These are phyloP conservation scores for Allodekkera sacchari DNA, from an alignment of 805 yeast species.

Conservation along the genomic window DNA sequence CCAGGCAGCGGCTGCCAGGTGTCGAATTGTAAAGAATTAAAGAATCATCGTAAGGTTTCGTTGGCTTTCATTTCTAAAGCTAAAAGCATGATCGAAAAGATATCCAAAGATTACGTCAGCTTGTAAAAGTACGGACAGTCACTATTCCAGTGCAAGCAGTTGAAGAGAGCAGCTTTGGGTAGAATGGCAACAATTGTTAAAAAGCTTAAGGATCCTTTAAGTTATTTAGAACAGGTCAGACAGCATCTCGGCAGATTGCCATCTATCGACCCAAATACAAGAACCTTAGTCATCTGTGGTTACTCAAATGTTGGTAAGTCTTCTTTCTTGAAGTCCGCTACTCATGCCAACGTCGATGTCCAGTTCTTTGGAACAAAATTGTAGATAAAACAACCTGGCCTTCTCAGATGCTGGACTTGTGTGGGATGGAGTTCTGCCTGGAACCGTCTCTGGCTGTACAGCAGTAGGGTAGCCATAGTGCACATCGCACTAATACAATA, in stretches of 20 bases:
- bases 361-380: too few species aligned
- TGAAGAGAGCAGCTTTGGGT: constrained; percentile 97
- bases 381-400: too few species aligned
- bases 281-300: constrained; percentile 95
- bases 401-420: too few species aligned
- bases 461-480: too few species aligned
- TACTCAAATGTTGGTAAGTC: constrained; percentile 99
- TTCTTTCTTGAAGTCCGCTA: constrained; percentile 83
- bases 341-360: constrained; percentile 98
- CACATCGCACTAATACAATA: too few species aligned
- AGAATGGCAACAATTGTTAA: constrained; percentile 98
- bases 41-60: constrained; percentile 96
- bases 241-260: constrained; percentile 99
- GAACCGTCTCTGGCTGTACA: too few species aligned
- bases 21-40: too few species aligned
- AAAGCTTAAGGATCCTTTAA: constrained; percentile 88
- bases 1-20: too few species aligned
- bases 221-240: constrained; percentile 94
- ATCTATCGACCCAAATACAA: constrained; percentile 95
- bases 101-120: constrained; percentile 89
- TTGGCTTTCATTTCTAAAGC: constrained; percentile 93
- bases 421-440: too few species aligned
- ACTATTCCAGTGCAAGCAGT: constrained; percentile 95
- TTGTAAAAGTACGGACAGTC: constrained; percentile 96
- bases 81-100: constrained; percentile 90